phyloP scores from a whole-genome alignment of 2,329 filamentous ascomycete species.

The Lizonia empirigonia region DNA sequence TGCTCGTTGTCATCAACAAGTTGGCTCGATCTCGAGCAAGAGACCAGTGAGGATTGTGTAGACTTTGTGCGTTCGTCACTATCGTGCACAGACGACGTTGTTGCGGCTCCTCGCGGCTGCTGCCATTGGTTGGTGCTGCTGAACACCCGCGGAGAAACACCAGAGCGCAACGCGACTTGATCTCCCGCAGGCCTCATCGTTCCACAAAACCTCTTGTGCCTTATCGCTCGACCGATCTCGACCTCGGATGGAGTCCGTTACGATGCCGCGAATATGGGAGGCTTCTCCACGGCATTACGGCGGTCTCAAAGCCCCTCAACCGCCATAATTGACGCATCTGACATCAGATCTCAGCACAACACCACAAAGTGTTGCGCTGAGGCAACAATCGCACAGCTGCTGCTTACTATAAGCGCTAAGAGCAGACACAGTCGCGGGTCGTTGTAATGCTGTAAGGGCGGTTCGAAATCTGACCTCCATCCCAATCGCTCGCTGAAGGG shows the following conservation, averaged over 20 bases:
- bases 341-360: neutral
- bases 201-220: conserved; percentile 4
- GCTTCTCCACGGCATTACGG: conserved; percentile 6
- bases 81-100: neutral
- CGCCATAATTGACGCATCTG: neutral
- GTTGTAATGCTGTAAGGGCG: neutral
- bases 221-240: conserved; percentile 17
- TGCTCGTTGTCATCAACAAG: neutral
- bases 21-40: neutral
- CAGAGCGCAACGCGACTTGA: conserved; percentile 1
- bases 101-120: neutral
- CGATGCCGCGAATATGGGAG: neutral
- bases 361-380: neutral
- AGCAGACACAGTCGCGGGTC: neutral
- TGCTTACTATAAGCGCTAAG: conserved; percentile 14
- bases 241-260: neutral
- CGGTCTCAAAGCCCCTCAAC: neutral
- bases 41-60: too few relatives aligned
- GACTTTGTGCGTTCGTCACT: too few relatives aligned
- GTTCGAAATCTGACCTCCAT: neutral
- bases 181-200: conserved; percentile 3
- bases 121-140: conserved; percentile 1
- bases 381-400: conserved; percentile 8
- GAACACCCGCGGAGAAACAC: conserved; percentile 26
- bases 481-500: neutral